Base-by-base conservation (phyloP, 345 rosid species). In the Hibiscus mutabilis region DNA sequence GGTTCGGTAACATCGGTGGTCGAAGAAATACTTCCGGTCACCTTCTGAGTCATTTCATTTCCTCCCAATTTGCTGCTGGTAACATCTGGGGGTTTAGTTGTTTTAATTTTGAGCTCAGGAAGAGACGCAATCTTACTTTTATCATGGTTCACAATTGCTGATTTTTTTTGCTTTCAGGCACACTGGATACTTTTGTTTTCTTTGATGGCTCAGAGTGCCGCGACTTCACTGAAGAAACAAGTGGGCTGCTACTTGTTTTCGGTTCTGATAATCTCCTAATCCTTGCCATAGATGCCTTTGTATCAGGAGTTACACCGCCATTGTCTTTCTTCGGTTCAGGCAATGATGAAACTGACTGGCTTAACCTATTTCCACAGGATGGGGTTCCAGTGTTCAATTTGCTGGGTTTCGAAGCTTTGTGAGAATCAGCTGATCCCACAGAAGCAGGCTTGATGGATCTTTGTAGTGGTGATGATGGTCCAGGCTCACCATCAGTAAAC, bases 211-310 rank as follows among this genome's bases (percentile, higher is more conserved):
- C 83, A 40, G 81, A 69, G 40, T 77, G 79, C 47, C 69, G 87
- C 69, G 88, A 69, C 83, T 81, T 86, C 71, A 79, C 84, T 29
- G 87, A 79, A 79, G 89, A 74, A 65, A 72, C 77, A 75, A 44
- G 76, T 52, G 74, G 76, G 68, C 81, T 79, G 73, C 77, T 77
- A 72, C 74, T 78, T 55, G 78, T 67, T 80, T 86, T 89, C 15
- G 96, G 93, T 76, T 93, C 96, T 42, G 98, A 93, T 69, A 91
- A 82, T 72, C 98, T 82, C 82, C 97, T 88, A 75, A 85, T 86
- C 64, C 89, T 76, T 64, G 93, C 77, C 84, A 82, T 78, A 37
- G 89, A 85, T 73, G 82, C 69, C 85, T 89, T 90, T 66, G 81
- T 70, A 66, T 87, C 89, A 21, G 87, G 83, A 37, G 84, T 81